Percentiles rank a stretch among this genome's conserved stretches.
These are phyloP conservation scores for Parasarocladium wereldwijsianum DNA, from an alignment of 2,329 filamentous ascomycete species.

Conservation along the genomic window DNA sequence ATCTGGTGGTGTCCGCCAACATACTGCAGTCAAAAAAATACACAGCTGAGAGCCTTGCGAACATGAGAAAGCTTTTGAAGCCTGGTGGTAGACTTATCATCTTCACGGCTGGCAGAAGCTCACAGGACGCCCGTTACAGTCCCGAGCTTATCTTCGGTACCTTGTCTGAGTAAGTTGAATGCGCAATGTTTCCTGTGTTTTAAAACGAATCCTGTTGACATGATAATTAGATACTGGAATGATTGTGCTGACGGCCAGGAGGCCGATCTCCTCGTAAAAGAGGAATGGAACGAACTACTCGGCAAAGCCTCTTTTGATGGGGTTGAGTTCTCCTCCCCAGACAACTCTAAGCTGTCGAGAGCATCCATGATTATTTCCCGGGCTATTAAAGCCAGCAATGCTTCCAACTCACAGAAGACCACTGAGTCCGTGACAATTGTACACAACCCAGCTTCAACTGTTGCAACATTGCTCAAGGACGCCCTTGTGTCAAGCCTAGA, in stretches of 20 bases:
- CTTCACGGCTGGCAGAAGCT: neutral
- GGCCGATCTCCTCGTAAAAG: neutral
- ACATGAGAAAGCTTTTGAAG: slow-evolving; percentile 13
- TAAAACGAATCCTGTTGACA: too few relatives aligned
- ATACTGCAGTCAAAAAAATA: slow-evolving; percentile 16
- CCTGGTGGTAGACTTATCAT: slow-evolving; percentile 14
- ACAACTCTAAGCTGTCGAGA: too few relatives aligned
- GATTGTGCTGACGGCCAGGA: slow-evolving; percentile 7
- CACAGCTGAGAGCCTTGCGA: slow-evolving; percentile 12
- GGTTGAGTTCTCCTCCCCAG: neutral
- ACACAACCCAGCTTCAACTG: too few relatives aligned
- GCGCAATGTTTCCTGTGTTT: too few relatives aligned
- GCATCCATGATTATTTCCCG: too few relatives aligned
- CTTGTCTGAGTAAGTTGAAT: slow-evolving; percentile 17
- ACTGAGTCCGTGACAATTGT: too few relatives aligned
- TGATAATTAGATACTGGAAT: too few relatives aligned
- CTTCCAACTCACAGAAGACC: too few relatives aligned
- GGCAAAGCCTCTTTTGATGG: neutral
- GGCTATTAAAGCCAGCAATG: too few relatives aligned
- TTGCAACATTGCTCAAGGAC: too few relatives aligned
- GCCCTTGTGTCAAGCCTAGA: too few relatives aligned
- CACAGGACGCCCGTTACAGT: slow-evolving; percentile 7
- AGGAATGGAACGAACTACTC: neutral
- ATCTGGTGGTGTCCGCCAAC: slow-evolving; percentile 16
- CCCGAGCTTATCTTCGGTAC: slow-evolving; percentile 10